Percentiles rank a stretch among this genome's conserved stretches.
phyloP scores from a whole-genome alignment of 345 rosid genomes.

The Mercurialis annua region DNA sequence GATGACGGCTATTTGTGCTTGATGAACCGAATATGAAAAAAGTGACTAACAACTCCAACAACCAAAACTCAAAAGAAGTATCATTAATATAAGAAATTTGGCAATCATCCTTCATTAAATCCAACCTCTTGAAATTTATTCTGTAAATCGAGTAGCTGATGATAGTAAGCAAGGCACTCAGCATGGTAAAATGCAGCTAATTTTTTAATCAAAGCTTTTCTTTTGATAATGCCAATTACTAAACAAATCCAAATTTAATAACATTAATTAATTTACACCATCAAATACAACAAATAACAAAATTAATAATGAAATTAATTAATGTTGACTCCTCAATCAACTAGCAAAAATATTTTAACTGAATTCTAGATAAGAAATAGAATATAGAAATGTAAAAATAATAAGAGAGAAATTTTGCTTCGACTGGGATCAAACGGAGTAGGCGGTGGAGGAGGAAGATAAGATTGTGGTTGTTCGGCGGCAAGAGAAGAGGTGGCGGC shows the following conservation, averaged over 20 bases:
- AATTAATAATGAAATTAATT: neutral
- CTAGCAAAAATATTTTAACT: too few relatives aligned
- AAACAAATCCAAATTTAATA: neutral
- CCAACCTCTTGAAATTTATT: slow-evolving; percentile 68
- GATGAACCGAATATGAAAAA: too few relatives aligned
- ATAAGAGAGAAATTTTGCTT: slow-evolving; percentile 48
- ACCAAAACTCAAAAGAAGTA: too few relatives aligned
- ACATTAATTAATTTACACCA: neutral
- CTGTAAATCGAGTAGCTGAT: slow-evolving; percentile 80
- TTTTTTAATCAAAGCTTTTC: slow-evolving; percentile 89
- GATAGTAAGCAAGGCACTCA: slow-evolving; percentile 77
- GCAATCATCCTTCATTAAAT: too few relatives aligned
- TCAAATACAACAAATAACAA: neutral
- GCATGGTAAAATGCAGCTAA: slow-evolving; percentile 81
- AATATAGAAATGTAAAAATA: neutral
- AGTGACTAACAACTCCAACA: too few relatives aligned
- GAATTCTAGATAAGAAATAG: neutral
- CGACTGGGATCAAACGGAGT: slow-evolving; percentile 74
- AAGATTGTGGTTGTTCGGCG: neutral
- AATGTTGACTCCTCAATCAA: too few relatives aligned
- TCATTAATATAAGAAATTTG: too few relatives aligned
- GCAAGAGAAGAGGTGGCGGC: neutral
- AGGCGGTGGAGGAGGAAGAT: slow-evolving; percentile 23
- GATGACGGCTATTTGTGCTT: too few relatives aligned
- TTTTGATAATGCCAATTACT: slow-evolving; percentile 96